Percentiles rank a stretch among this genome's conserved stretches.
Conservation (phyloP, 73 alveolate genomes). For the Paramecium biaurelia region DNA sequence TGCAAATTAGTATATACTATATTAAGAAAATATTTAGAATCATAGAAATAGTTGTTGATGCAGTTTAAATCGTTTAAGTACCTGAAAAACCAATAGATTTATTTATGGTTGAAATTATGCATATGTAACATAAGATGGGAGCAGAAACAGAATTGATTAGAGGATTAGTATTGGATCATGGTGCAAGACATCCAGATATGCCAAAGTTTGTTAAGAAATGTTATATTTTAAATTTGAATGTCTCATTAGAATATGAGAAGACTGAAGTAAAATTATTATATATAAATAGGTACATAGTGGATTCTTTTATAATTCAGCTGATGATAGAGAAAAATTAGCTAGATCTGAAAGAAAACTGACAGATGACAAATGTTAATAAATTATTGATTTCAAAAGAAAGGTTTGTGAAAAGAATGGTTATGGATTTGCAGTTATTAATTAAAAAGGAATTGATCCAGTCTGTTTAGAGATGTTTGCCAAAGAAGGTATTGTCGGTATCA, state of each 20-base stretch:
- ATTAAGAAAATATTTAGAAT: neutral
- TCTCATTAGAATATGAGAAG: conserved; percentile 99
- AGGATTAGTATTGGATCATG: conserved; percentile 99
- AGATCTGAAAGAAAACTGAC: conserved; percentile 97
- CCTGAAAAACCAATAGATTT: conserved; percentile 82
- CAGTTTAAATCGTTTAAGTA: conserved; percentile 91
- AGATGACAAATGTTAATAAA: conserved; percentile 96
- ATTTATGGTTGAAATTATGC: conserved; percentile 99
- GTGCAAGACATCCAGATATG: conserved; percentile 99
- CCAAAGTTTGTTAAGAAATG: conserved; percentile 87
- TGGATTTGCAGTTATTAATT: conserved; percentile 97
- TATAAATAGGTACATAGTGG: conserved; percentile 84
- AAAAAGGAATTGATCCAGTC: conserved; percentile 99
- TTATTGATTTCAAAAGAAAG: conserved; percentile 95
- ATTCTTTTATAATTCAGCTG: conserved; percentile 98
- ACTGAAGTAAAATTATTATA: conserved; percentile 81
- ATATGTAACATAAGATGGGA: conserved; percentile 98
- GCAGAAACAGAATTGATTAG: conserved; percentile 97
- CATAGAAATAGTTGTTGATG: conserved; percentile 47
- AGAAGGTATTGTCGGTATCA: conserved; percentile 98
- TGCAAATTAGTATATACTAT: conserved; percentile 67
- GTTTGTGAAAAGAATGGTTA: conserved; percentile 94
- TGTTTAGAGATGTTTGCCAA: conserved; percentile 99
- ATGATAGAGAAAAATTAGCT: conserved; percentile 99
- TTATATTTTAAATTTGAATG: conserved; percentile 97